Percentiles rank a stretch among this genome's conserved stretches.
Evolutionary conservation across 192 early-diverging fungal genomes (phyloP).

Genomic region (Lunasporangiospora selenospora): DNA sequence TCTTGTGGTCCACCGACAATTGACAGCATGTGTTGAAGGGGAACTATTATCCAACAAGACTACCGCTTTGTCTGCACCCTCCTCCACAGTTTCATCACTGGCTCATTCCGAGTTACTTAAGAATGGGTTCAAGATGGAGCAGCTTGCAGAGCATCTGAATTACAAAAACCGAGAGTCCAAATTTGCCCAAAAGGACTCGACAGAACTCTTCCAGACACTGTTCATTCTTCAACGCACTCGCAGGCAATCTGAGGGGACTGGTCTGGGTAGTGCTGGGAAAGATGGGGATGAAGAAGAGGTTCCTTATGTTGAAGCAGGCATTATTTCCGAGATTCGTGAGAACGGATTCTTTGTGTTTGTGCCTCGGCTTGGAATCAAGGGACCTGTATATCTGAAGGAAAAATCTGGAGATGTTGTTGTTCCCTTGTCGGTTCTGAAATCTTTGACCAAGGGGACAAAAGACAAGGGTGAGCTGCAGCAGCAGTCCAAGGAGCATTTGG

Average conservation of each 20-base stretch:
- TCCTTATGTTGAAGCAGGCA: conserved; percentile 63
- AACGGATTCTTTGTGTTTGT: conserved; percentile 71
- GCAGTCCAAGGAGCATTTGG: background rate
- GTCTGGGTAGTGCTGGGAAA: background rate
- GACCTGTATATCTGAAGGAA: conserved; percentile 72
- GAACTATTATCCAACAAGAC: background rate
- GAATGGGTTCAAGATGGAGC: conserved; percentile 43
- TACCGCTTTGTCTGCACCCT: background rate
- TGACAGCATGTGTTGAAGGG: conserved; percentile 56
- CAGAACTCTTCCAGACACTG: conserved; percentile 81
- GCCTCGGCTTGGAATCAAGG: conserved; percentile 72
- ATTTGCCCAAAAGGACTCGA: conserved; percentile 79
- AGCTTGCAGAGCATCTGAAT: conserved; percentile 66
- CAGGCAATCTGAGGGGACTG: background rate
- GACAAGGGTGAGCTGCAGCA: conserved; percentile 43
- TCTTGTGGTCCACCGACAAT: conserved; percentile 77
- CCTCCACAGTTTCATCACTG: background rate
- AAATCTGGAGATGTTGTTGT: conserved; percentile 58
- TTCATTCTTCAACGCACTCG: conserved; percentile 65
- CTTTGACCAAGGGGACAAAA: no score
- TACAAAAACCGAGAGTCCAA: conserved; percentile 74
- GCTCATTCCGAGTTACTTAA: conserved; percentile 33
- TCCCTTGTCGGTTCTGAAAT: conserved; percentile 66
- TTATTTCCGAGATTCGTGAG: conserved; percentile 75
- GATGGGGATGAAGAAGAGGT: conserved; percentile 11